Evolutionary conservation across 768 basidiomycete species (phyloP), one percentile per base, ranked within the genome.

Genomic region (Boletus vermiculosoides): DNA sequence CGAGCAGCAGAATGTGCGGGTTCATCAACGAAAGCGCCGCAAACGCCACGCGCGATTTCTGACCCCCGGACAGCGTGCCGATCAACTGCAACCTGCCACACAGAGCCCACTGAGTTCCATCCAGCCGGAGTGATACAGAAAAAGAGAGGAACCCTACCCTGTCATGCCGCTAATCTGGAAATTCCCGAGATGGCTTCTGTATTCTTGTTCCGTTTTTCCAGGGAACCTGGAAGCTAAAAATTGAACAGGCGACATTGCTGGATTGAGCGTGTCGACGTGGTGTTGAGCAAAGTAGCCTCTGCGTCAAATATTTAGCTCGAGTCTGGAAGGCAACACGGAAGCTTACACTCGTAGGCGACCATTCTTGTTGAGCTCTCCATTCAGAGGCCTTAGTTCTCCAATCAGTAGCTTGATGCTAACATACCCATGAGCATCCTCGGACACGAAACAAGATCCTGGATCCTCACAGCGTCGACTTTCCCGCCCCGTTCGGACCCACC

Each of bases 141-240:
- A 53, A 36, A 41, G 36, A 44, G 40, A 30, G 55, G 33, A 66
- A n/a, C 4, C 77, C 37, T 50, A 89, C 90, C 92, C 90, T 2
- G 94, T 96, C 85, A 96, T 87, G 42, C 94, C 94, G 58, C 92
- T 97, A 65, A 98, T 96, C 65, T 97, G 95, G 77, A 98, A 97
- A 56, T 95, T 94, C 7, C 96, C 97, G 13, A 99, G 80, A 75
- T 98, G 97, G n/a, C 75, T 72, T 59, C 97, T 83, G 71, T 98
- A 98, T 71, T 98, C 97, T 72, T 98, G 96, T 73, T 98, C 97
- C 7, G 83, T 92, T 74, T 88, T 89, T 0, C 97, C 96, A 1
- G 97, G 97, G 78, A 90, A 98, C 66, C 84, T 91, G 23, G 86
- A 85, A 15, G 93, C 92, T 31, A 99, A 77, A 77, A 97, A 98